Evolutionary conservation across 1,139 yeast species (phyloP).

Genomic region (Nakaseomyces nivariensis): DNA sequence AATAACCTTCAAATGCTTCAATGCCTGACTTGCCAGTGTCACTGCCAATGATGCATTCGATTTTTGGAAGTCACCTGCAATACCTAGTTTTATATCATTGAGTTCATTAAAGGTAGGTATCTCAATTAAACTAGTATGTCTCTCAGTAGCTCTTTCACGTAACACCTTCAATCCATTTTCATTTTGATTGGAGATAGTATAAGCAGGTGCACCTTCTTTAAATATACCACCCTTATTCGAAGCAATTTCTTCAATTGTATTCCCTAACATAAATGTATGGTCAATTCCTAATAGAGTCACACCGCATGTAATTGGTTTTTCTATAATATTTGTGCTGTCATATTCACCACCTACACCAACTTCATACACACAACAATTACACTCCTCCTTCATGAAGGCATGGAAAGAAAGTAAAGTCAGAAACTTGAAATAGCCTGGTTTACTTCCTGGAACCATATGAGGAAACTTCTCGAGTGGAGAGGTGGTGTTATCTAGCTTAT

Average conservation of each 20-base stretch:
- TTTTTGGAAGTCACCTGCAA: constrained; percentile 78
- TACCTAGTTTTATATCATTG: constrained; percentile 49
- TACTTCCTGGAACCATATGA: constrained; percentile 57
- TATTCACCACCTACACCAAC: constrained; percentile 98
- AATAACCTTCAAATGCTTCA: constrained; percentile 39
- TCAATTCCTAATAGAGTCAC: constrained; percentile 85
- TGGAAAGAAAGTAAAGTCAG: constrained; percentile 85
- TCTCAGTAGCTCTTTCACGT: constrained; percentile 56
- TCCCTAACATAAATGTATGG: constrained; percentile 82
- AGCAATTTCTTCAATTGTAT: constrained; percentile 80
- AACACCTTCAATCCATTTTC: constrained; percentile 45
- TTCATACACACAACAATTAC: constrained; percentile 88
- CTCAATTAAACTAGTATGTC: constrained; percentile 42
- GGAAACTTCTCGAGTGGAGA: constrained; percentile 57
- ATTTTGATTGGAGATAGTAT: constrained; percentile 50
- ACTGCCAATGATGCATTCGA: constrained; percentile 84
- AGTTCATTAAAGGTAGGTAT: constrained; percentile 39
- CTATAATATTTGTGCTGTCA: constrained; percentile 86
- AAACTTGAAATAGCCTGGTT: constrained; percentile 91
- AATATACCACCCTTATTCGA: constrained; percentile 96
- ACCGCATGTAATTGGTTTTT: constrained; percentile 75
- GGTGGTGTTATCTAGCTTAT: constrained; percentile 50
- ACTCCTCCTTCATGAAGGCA: constrained; percentile 76
- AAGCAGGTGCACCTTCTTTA: constrained; percentile 58
- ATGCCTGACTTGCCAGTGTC: constrained; percentile 57